Base-by-base conservation (phyloP, 2,329 filamentous ascomycete species). In the Sclerotiophoma versabilis region DNA sequence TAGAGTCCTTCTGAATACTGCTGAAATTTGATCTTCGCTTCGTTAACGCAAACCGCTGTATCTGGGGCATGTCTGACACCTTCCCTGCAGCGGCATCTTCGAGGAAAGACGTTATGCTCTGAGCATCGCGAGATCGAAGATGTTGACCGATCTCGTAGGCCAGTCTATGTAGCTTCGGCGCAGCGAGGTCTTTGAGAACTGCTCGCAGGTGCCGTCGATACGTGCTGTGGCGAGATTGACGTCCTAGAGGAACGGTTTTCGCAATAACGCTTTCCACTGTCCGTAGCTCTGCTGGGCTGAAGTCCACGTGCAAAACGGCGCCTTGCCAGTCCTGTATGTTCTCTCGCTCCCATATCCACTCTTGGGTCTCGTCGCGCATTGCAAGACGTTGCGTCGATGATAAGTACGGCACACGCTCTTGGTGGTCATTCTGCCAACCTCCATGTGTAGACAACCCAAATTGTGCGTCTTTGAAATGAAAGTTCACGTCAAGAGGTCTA, bases 221-320 rank as follows among this genome's bases (percentile, higher is more conserved):
- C 23, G 58, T 67, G 14, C 19, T 56, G 7, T 59, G 60, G n/a
- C 49, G 47, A 25, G 51, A 45, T n/a, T 29, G 32, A 29, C 49
- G 38, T 2, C 47, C 11, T 11, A 37, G 17, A 3, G 37, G 25
- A 3, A 62, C 23, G 4, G 64, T 29, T 15, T 55, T 59, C 1
- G 27, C n/a, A 2, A 69, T 37, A 1, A 45, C 56, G 17, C 42
- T 49, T 36, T 71, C 52, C 2, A 74, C 65, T 8, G 54, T 19
- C 11, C 54, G 49, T 4, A 74, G 25, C 45, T 76, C 74, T 29
- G 46, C 52, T 2, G 57, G 25, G 12, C 60, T 64, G 30, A 76
- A 73, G 30, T 75, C 73, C 1, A 75, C 65, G 38, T 76, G 74
- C 12, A 75, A 19, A 2, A 70, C 22, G 15, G 53, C 45, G 0